Conservation (phyloP, 768 basidiomycete species). For the Clitopilus hobsonii region DNA sequence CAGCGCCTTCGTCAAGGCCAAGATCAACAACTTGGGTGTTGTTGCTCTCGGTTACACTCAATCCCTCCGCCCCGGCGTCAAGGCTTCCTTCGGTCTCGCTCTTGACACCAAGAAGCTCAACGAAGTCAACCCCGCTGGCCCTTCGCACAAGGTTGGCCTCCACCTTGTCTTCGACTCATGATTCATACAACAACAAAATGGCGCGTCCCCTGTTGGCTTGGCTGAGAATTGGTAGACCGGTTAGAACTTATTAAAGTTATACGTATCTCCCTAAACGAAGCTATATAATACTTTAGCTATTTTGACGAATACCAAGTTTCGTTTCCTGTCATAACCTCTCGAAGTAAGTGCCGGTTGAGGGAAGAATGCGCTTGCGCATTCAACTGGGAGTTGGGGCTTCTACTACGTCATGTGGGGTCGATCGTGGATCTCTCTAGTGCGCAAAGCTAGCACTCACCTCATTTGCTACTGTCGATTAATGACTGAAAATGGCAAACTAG, state of each 20-base stretch:
- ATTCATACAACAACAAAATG: constrained; percentile 19
- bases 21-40: constrained; percentile 96
- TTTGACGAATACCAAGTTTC: not conserved
- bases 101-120: constrained; percentile 92
- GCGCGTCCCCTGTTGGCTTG: constrained; percentile 23
- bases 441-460: no score
- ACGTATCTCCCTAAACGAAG: not conserved
- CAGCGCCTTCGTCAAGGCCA: constrained; percentile 93
- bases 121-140: constrained; percentile 56
- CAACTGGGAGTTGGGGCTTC: no score
- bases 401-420: no score
- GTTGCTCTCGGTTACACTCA: constrained; percentile 92
- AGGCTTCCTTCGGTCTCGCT: constrained; percentile 89
- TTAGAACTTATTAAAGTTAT: not conserved
- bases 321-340: no score
- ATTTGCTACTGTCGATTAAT: no score
- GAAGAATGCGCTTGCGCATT: no score
- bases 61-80: constrained; percentile 88
- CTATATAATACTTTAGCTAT: not conserved
- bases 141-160: constrained; percentile 83
- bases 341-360: no score
- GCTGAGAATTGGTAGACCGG: constrained; percentile 18
- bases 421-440: no score
- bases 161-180: constrained; percentile 72
- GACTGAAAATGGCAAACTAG: no score